Evolutionary conservation across 1,284 basidiomycete species (phyloP).

Genomic region (Ceratobasidium sp.): DNA sequence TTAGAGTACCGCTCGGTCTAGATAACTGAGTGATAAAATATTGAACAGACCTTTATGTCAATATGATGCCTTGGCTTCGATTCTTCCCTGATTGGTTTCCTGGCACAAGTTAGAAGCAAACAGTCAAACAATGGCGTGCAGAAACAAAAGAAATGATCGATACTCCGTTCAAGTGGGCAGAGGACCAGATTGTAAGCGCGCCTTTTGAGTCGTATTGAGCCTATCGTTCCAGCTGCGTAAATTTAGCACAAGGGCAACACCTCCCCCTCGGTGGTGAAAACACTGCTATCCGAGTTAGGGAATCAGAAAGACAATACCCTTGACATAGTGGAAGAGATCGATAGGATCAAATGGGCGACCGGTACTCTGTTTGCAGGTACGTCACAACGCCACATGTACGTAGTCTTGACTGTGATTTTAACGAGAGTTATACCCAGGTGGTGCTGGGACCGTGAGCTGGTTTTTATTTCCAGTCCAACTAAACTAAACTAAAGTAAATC

Average conservation of each 20-base stretch:
- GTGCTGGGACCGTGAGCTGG: constrained; percentile 18
- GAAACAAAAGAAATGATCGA: constrained; percentile 26
- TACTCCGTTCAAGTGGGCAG: constrained; percentile 26
- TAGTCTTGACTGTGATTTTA: neutral
- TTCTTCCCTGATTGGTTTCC: constrained; percentile 41
- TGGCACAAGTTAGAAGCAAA: constrained; percentile 23
- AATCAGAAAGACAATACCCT: neutral
- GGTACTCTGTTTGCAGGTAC: constrained; percentile 28
- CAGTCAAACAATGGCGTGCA: constrained; percentile 6
- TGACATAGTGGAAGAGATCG: neutral
- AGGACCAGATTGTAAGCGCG: constrained; percentile 3
- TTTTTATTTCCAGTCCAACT: neutral
- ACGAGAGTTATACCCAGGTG: neutral
- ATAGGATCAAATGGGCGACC: constrained; percentile 14
- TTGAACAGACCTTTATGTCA: constrained; percentile 17
- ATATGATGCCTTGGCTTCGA: constrained; percentile 30
- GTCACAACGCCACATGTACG: neutral
- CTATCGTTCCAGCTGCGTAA: neutral
- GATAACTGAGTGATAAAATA: no score
- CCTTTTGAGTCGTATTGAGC: neutral
- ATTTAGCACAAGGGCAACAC: neutral
- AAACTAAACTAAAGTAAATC: neutral
- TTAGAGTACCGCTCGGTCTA: no score
- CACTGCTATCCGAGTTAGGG: neutral
- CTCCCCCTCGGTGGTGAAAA: neutral